A percentile compares a stretch with the other conserved stretches of the same genome.
phyloP scores from a whole-genome alignment of 1,284 basidiomycete genomes.

The Baeospora myosura region DNA sequence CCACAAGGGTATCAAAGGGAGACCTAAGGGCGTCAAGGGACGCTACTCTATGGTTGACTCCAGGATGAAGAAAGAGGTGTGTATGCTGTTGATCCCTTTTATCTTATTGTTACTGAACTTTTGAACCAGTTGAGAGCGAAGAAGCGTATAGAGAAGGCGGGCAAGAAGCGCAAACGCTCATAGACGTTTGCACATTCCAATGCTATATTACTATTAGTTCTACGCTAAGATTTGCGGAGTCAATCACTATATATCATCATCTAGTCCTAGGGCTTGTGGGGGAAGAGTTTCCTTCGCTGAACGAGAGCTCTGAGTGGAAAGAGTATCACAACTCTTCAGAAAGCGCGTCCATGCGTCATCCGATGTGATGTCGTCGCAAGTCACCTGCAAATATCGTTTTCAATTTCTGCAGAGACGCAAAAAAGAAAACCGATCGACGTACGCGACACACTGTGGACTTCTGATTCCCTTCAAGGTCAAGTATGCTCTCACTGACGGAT shows the following conservation, averaged over 20 bases:
- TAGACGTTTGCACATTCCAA: slow-evolving; percentile 8
- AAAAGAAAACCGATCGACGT: slow-evolving; percentile 10
- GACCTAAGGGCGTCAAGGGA: slow-evolving; percentile 95
- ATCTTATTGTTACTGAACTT: slow-evolving; percentile 9
- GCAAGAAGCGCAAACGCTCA: slow-evolving; percentile 47
- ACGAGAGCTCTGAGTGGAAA: slow-evolving; percentile 25
- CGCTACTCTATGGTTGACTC: slow-evolving; percentile 89
- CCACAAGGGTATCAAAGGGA: slow-evolving; percentile 85
- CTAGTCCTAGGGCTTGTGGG: no score
- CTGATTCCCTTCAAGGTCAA: slow-evolving; percentile 52
- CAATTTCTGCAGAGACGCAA: neutral
- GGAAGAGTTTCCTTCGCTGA: no score
- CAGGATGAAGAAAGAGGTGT: slow-evolving; percentile 78
- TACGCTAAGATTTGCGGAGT: neutral
- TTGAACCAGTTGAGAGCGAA: slow-evolving; percentile 54
- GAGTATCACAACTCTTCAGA: slow-evolving; percentile 43
- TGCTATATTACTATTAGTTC: slow-evolving; percentile 3
- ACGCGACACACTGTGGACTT: slow-evolving; percentile 52
- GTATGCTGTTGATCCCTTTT: neutral
- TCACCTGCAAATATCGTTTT: slow-evolving; percentile 31
- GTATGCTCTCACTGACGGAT: slow-evolving; percentile 34
- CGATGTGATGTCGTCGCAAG: slow-evolving; percentile 31
- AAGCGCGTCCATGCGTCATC: slow-evolving; percentile 45
- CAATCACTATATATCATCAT: no score
- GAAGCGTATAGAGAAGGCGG: slow-evolving; percentile 62